Conservation (phyloP, 768 basidiomycete species). For the Mycena chlorophos region DNA sequence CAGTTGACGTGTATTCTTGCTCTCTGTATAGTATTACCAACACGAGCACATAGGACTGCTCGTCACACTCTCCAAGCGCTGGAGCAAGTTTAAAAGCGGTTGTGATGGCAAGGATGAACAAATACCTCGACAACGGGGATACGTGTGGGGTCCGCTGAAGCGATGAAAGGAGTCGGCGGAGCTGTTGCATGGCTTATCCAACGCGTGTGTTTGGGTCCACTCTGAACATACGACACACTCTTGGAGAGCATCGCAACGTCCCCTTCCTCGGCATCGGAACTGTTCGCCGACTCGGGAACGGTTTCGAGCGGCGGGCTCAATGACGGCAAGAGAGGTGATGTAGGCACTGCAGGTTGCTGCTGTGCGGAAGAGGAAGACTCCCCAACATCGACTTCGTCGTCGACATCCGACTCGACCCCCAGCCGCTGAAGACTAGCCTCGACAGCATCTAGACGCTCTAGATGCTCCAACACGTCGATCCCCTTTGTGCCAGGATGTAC, state of each 20-base stretch:
- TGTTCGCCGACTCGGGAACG: conserved; percentile 56
- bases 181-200: conserved; percentile 34
- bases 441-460: conserved; percentile 82
- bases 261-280: conserved; percentile 69
- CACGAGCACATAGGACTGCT: conserved; percentile 70
- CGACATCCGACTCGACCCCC: conserved; percentile 56
- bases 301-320: conserved; percentile 55
- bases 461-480: conserved; percentile 80
- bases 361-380: conserved; percentile 40
- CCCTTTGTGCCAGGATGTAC: conserved; percentile 87
- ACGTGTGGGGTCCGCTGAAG: conserved; percentile 45
- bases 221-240: conserved; percentile 71
- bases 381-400: conserved; percentile 67
- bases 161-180: conserved; percentile 44
- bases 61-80: conserved; percentile 77
- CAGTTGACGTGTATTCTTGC: conserved; percentile 41
- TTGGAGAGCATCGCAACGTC: conserved; percentile 67
- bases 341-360: conserved; percentile 35
- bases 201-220: conserved; percentile 39
- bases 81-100: neutral
- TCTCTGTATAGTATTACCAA: conserved; percentile 45
- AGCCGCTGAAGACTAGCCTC: conserved; percentile 77
- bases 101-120: neutral
- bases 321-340: conserved; percentile 57
- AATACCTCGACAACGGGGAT: conserved; percentile 72